Base-by-base conservation (phyloP, 768 basidiomycete species). In the Suillus bovinus region DNA sequence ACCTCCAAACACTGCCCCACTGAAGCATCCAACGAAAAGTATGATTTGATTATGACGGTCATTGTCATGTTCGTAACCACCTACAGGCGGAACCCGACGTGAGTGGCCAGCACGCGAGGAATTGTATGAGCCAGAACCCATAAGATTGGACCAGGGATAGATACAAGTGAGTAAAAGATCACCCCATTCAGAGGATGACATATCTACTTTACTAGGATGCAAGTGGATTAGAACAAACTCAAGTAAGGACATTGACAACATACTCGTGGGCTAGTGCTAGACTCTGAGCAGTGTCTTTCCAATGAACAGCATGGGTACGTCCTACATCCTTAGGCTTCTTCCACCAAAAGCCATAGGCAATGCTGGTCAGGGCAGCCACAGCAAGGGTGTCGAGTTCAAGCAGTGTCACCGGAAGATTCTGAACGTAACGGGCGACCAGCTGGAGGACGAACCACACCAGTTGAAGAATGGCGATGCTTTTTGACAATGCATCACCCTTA, bases 381-480 rank as follows among this genome's bases (percentile, higher is more conserved):
- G 72, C 78, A 34, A 79, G 33, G 2, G 79, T 80, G 5, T 72
- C 64, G 20, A 79, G 93, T 47, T 90, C 90, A 11, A 90, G 90
- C 17, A 76, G 69, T 9, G 75, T 77, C 6, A 78, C 49, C 1
- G 73, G 67, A 14, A 79, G 68, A 13, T 59, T 41, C 22, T 71
- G 54, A 5, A 16, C 41, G 38, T 62, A 41, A 7, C 78, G 70
- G 1, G 68, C 68, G 9, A 74, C 67, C 55, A 70, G 70, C 52
- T 77, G 72, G n/a, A 69, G 53, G 55, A 70, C 60, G 63, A 80
- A 81, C 77, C 77, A 79, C 1, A 66, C 44, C 9, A 73, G 71
- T 58, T 81, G 79, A 5, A 70, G 31, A 16, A 77, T 34, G n/a
- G 76, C 73, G 2, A 78, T n/a, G 1, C 61, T 69, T 52, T 80